Evolutionary conservation across 768 basidiomycete species (phyloP).

Genomic region (Leccinum pellstonianum): DNA sequence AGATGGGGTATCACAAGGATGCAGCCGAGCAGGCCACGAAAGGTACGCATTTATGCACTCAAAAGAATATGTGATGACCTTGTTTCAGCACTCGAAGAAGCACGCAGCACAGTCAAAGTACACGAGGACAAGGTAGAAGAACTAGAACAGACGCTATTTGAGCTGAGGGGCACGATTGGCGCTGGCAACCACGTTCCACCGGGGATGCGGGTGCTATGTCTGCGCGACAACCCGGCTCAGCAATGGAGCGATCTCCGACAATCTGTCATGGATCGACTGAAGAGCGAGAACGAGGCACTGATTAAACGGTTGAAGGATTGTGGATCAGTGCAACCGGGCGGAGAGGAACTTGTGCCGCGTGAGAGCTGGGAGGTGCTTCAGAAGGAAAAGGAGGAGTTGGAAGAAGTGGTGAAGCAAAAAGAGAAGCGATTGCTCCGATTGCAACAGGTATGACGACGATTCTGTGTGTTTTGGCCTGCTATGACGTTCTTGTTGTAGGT

Average conservation of each 20-base stretch:
- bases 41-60: slow-evolving; percentile 31
- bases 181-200: slow-evolving; percentile 75
- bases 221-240: slow-evolving; percentile 80
- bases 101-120: slow-evolving; percentile 34
- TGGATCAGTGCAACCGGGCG: background rate
- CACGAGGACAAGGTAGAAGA: slow-evolving; percentile 57
- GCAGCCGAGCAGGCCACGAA: slow-evolving; percentile 39
- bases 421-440: slow-evolving; percentile 79
- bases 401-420: slow-evolving; percentile 66
- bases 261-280: slow-evolving; percentile 71
- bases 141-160: slow-evolving; percentile 79
- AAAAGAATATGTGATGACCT: background rate
- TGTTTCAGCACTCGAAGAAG: slow-evolving; percentile 44
- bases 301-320: slow-evolving; percentile 58
- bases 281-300: slow-evolving; percentile 81
- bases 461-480: background rate
- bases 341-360: slow-evolving; percentile 56
- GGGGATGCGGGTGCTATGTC: slow-evolving; percentile 61
- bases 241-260: slow-evolving; percentile 76
- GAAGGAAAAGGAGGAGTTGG: slow-evolving; percentile 67
- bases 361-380: slow-evolving; percentile 76
- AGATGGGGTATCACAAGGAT: slow-evolving; percentile 38
- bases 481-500: slow-evolving; percentile 45
- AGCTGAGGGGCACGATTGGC: slow-evolving; percentile 73
- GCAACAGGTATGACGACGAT: slow-evolving; percentile 56